phyloP scores from a whole-genome alignment of 1,284 basidiomycete genomes.

The Ustilago nuda region DNA sequence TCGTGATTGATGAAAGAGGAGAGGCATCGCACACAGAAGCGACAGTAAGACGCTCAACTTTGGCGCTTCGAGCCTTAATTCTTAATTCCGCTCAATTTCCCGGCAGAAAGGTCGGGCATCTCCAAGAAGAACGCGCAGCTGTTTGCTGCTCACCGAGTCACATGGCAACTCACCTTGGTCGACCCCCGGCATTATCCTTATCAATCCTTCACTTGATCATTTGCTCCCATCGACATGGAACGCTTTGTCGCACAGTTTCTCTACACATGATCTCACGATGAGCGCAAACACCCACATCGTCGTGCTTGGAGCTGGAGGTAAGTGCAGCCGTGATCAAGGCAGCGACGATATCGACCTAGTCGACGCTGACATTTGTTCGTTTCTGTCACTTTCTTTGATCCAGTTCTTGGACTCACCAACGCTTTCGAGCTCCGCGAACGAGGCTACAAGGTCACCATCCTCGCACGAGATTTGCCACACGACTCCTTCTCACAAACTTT shows the following conservation, averaged over 20 bases:
- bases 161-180: neutral
- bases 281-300: constrained; percentile 26
- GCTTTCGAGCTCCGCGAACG: constrained; percentile 70
- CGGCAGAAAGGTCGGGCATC: constrained; percentile 19
- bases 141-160: constrained; percentile 2
- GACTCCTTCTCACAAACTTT: constrained; percentile 76
- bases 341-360: no score
- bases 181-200: neutral
- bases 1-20: neutral
- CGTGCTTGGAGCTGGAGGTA: constrained; percentile 59
- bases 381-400: no score
- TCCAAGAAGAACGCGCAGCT: neutral
- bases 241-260: no score
- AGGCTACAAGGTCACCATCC: constrained; percentile 74
- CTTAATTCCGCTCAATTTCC: constrained; percentile 16
- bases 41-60: neutral
- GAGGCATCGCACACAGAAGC: neutral
- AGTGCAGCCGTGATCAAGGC: constrained; percentile 1
- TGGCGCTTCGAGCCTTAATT: constrained; percentile 9
- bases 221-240: neutral
- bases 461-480: constrained; percentile 78
- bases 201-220: neutral
- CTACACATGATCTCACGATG: neutral
- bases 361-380: neutral
- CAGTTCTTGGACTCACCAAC: constrained; percentile 72